Conservation (phyloP, 306 rosid species). For the Lagenaria siceraria region DNA sequence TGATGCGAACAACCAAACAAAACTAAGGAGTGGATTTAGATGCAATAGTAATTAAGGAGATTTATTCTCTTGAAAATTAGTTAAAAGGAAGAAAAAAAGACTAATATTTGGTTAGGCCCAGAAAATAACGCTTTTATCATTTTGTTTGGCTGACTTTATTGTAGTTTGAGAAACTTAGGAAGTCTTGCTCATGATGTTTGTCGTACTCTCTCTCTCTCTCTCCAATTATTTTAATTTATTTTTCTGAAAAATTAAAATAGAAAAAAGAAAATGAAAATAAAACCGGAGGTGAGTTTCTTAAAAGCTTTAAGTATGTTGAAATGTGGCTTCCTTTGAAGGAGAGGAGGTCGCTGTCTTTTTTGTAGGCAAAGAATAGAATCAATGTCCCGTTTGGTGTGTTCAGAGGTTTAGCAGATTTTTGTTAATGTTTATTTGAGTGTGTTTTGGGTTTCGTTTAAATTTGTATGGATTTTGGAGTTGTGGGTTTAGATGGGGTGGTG, state of each 20-base stretch:
- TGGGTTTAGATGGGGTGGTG: conserved; percentile 53
- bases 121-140: conserved; percentile 1
- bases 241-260: background rate
- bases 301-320: conserved; percentile 11
- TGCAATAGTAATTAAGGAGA: background rate
- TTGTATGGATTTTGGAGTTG: conserved; percentile 66
- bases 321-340: conserved; percentile 22
- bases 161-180: background rate
- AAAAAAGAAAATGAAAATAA: conserved; percentile 17
- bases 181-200: conserved; percentile 16
- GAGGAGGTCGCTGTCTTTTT: conserved; percentile 13
- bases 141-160: conserved; percentile 5
- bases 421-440: background rate
- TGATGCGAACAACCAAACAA: background rate
- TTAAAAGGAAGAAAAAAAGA: background rate
- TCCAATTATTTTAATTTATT: conserved; percentile 60
- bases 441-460: too few species aligned
- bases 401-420: background rate
- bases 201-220: conserved; percentile 17
- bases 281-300: conserved; percentile 11
- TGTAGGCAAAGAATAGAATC: background rate
- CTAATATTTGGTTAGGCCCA: background rate
- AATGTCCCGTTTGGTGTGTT: conserved; percentile 19
- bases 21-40: background rate
- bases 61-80: too few species aligned